Conservation (phyloP, 371 early-diverging fungal genomes). For the Mucor irregularis region DNA sequence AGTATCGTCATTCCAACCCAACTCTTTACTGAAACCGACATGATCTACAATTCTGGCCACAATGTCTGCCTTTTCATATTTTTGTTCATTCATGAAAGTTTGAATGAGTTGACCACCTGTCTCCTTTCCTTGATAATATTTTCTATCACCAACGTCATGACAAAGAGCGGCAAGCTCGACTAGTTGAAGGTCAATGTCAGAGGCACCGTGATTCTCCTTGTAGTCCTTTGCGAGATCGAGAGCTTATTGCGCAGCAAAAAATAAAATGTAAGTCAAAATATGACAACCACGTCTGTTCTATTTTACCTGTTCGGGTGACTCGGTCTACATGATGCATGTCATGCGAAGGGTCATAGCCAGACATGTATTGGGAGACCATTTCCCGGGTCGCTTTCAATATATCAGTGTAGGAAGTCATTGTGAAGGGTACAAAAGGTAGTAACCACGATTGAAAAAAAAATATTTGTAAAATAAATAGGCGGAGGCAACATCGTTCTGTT, state of each 20-base stretch:
- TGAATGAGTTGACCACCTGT: constrained; percentile 48
- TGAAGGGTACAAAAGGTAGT: neutral
- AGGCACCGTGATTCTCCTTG: constrained; percentile 7
- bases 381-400: constrained; percentile 40
- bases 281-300: neutral
- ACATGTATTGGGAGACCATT: constrained; percentile 70
- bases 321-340: constrained; percentile 80
- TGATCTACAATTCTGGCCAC: constrained; percentile 65
- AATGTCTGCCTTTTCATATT: constrained; percentile 38
- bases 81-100: constrained; percentile 42
- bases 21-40: constrained; percentile 75
- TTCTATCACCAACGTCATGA: constrained; percentile 78
- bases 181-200: constrained; percentile 53
- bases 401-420: neutral
- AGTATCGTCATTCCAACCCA: constrained; percentile 50
- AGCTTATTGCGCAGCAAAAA: constrained; percentile 20
- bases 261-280: neutral
- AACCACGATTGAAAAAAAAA: no score
- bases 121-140: constrained; percentile 55
- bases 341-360: constrained; percentile 72
- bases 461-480: neutral
- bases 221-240: constrained; percentile 42
- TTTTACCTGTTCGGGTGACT: constrained; percentile 62
- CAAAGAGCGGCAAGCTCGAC: constrained; percentile 75
- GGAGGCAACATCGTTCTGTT: no score